Conservation (phyloP, 805 yeast species). For the Yamadazyma nakazawae region DNA sequence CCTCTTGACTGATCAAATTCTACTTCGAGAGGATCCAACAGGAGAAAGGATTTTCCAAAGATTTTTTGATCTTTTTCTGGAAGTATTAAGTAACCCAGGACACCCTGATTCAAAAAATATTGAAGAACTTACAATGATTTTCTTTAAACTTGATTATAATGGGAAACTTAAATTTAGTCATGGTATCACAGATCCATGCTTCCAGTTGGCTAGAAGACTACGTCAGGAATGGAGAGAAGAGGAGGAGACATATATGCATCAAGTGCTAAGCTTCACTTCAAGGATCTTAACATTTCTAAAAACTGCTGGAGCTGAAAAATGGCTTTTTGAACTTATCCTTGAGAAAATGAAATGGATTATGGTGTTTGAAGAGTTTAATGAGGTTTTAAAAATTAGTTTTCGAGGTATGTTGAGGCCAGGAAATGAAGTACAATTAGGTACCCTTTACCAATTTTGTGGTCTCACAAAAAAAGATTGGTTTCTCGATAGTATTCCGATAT, state of each 20-base stretch:
- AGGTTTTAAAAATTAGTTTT: slow-evolving; percentile 18
- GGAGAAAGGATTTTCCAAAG: background rate
- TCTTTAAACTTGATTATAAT: slow-evolving; percentile 21
- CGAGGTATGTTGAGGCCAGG: slow-evolving; percentile 16
- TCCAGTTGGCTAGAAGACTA: slow-evolving; percentile 15
- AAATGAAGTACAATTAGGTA: slow-evolving; percentile 13
- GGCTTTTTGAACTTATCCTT: slow-evolving; percentile 19
- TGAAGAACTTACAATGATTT: slow-evolving; percentile 15
- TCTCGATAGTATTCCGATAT: slow-evolving; percentile 19
- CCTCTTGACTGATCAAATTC: slow-evolving; percentile 4
- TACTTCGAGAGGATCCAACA: background rate
- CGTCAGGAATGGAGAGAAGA: slow-evolving; percentile 17
- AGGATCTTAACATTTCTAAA: slow-evolving; percentile 20
- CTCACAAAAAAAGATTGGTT: slow-evolving; percentile 17
- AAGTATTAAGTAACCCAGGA: background rate
- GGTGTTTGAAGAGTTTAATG: slow-evolving; percentile 25
- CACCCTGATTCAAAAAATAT: slow-evolving; percentile 4
- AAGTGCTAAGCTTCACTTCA: slow-evolving; percentile 13
- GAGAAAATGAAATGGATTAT: slow-evolving; percentile 27
- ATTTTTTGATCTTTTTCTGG: background rate
- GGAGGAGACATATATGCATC: slow-evolving; percentile 15
- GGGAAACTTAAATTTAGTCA: slow-evolving; percentile 14
- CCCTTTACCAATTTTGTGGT: slow-evolving; percentile 20
- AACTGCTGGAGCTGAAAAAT: slow-evolving; percentile 16
- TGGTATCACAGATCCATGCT: slow-evolving; percentile 13